phyloP scores from a whole-genome alignment of 1,284 basidiomycete genomes.

The Ganoderma lucidum region DNA sequence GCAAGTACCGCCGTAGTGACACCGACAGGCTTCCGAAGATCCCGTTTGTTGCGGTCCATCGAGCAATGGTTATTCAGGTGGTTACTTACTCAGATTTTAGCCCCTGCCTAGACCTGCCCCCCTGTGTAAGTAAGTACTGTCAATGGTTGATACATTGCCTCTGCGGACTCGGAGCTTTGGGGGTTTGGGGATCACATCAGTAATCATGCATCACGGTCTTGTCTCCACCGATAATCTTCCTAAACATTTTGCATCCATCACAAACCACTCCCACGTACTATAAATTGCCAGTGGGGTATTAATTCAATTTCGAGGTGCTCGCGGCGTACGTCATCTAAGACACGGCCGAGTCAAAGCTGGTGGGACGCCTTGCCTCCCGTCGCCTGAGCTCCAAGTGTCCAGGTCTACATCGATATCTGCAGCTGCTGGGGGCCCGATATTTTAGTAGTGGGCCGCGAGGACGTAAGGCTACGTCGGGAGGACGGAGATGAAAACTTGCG shows the following conservation, averaged over 20 bases:
- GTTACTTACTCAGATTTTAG: background rate
- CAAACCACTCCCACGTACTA: too few species aligned
- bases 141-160: too few species aligned
- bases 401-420: too few species aligned
- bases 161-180: too few species aligned
- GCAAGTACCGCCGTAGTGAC: background rate
- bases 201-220: too few species aligned
- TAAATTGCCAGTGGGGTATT: too few species aligned
- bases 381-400: background rate
- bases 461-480: too few species aligned
- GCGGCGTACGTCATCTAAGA: background rate
- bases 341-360: too few species aligned
- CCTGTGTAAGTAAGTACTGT: background rate
- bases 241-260: too few species aligned
- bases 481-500: background rate
- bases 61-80: background rate
- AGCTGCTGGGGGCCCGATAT: background rate
- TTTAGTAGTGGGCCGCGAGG: too few species aligned
- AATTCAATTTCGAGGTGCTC: background rate
- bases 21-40: background rate
- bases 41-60: background rate
- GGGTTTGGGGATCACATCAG: too few species aligned
- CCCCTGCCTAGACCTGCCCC: background rate
- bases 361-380: background rate
- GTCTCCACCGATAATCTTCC: background rate